phyloP scores from a whole-genome alignment of 768 basidiomycete genomes.

The Coprinopsis marcescibilis region DNA sequence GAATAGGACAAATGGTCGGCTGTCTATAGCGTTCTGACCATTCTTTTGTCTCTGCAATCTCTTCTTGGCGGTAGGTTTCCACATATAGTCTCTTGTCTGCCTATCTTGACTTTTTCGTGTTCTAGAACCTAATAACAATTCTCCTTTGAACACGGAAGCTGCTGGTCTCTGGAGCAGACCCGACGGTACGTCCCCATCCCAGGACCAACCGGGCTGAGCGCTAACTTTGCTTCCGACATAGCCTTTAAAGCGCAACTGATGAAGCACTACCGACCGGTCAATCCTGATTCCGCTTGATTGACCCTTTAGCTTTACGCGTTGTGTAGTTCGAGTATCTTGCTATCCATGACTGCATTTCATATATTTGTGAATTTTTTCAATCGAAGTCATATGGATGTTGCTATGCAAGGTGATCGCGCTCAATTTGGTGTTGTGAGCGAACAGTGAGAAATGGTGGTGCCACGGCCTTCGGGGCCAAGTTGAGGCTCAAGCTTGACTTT shows the following conservation, averaged over 20 bases:
- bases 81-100: not conserved
- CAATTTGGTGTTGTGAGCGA: too few relatives aligned
- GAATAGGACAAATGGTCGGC: constrained; percentile 90
- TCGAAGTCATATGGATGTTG: not conserved
- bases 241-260: constrained; percentile 70
- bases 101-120: not conserved
- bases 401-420: not conserved
- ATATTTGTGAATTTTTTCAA: not conserved
- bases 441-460: too few relatives aligned
- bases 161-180: constrained; percentile 72
- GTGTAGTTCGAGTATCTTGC: not conserved
- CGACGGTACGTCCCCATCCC: constrained; percentile 44
- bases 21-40: constrained; percentile 87
- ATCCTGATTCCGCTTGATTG: constrained; percentile 27
- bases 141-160: constrained; percentile 84
- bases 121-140: constrained; percentile 88
- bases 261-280: constrained; percentile 63
- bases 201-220: not conserved
- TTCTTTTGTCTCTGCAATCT: constrained; percentile 82
- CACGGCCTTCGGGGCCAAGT: too few relatives aligned
- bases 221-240: constrained; percentile 21
- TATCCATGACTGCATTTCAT: not conserved
- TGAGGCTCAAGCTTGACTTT: too few relatives aligned
- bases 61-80: constrained; percentile 71
- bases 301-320: not conserved